These are phyloP conservation scores for Metschnikowia amazonensis DNA, from an alignment of 805 yeast genomes.

Conservation along the genomic window DNA sequence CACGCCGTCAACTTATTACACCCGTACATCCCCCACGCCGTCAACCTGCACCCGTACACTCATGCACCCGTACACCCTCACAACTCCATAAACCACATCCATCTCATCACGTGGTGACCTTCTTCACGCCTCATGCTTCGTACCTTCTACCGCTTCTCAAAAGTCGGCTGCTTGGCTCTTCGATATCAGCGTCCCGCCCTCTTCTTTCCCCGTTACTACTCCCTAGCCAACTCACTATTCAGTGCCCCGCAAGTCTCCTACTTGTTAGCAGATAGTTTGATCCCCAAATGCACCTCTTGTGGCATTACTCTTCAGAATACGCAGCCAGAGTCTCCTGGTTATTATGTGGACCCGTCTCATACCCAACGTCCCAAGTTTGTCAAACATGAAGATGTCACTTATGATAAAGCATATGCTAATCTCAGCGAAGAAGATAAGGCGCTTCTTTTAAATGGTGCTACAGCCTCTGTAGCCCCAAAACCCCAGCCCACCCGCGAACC, in stretches of 20 bases:
- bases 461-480: not conserved
- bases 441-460: constrained; percentile 23
- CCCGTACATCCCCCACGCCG: not conserved
- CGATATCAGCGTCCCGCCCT: not conserved
- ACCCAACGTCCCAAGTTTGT: not conserved
- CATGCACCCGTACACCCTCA: not conserved
- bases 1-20: no score
- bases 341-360: constrained; percentile 23
- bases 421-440: constrained; percentile 26
- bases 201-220: not conserved
- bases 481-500: not conserved
- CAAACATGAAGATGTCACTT: constrained; percentile 21
- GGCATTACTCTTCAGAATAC: constrained; percentile 49
- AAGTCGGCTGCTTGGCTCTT: not conserved
- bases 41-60: not conserved
- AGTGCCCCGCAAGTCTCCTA: constrained; percentile 10
- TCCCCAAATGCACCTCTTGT: constrained; percentile 49
- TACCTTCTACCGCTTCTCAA: not conserved
- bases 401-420: constrained; percentile 15
- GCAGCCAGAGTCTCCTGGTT: constrained; percentile 41
- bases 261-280: constrained; percentile 14
- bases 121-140: constrained; percentile 2
- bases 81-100: not conserved
- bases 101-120: constrained; percentile 3
- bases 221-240: not conserved